These are phyloP conservation scores for Croton laevigatus DNA, from an alignment of 441 rosid species.

Conservation along the genomic window DNA sequence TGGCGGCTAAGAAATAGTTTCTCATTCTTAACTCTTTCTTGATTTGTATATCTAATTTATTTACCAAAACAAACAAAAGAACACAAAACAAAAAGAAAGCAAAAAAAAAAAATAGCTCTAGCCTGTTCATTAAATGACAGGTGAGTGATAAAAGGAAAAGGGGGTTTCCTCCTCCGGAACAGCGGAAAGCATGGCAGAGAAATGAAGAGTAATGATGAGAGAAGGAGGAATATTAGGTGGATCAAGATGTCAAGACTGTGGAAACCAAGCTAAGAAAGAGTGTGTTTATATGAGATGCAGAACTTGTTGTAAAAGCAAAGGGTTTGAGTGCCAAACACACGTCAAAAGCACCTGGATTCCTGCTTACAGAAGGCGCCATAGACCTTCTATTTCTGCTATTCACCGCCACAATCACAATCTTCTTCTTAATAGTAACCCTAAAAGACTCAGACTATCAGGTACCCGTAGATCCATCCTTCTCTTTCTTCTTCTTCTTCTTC, in stretches of 20 bases:
- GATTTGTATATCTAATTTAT: neutral
- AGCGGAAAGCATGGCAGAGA: no score
- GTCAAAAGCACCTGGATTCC: constrained; percentile 97
- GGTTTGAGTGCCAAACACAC: constrained; percentile 79
- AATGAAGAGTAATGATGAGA: no score
- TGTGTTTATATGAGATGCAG: constrained; percentile 80
- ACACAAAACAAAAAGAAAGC: no score
- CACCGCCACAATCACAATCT: constrained; percentile 25
- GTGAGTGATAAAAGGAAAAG: no score
- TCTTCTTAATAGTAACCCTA: constrained; percentile 35
- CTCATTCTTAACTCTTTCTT: neutral
- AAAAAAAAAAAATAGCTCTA: no score
- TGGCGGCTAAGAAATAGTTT: neutral
- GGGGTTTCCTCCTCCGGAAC: no score
- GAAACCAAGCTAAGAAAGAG: constrained; percentile 86
- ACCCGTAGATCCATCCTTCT: constrained; percentile 7
- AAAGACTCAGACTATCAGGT: constrained; percentile 48
- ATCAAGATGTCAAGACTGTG: constrained; percentile 81
- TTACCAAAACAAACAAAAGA: neutral
- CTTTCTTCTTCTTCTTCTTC: neutral
- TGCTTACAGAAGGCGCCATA: constrained; percentile 71
- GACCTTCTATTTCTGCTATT: constrained; percentile 35
- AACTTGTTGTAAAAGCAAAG: constrained; percentile 88
- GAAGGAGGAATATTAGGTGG: no score
- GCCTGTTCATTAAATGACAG: no score